These are phyloP conservation scores for Leucosporidium creatinivorum DNA, from an alignment of 768 basidiomycete species.

Conservation along the genomic window DNA sequence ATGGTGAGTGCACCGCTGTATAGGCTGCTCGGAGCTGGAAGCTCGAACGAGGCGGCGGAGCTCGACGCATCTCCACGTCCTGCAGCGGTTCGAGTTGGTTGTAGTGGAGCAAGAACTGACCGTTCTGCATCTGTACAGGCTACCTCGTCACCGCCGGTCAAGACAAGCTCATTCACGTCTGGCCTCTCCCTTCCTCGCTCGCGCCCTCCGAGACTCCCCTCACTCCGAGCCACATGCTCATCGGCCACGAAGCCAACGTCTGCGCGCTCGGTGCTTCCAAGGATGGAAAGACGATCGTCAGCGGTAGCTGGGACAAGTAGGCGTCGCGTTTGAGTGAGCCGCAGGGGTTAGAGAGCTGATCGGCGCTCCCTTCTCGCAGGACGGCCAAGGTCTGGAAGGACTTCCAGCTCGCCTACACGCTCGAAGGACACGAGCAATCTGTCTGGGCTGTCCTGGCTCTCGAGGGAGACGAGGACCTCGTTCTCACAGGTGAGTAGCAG, in stretches of 20 bases:
- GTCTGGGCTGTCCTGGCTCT: conserved; percentile 88
- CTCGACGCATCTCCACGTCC: not conserved
- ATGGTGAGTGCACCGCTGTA: not conserved
- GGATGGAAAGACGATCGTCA: conserved; percentile 64
- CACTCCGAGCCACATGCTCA: conserved; percentile 70
- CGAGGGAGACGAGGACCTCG: conserved; percentile 55
- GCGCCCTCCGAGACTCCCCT: conserved; percentile 48
- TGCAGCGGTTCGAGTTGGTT: not conserved
- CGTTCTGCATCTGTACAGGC: conserved; percentile 49
- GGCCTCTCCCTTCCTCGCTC: conserved; percentile 37
- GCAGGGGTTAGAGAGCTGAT: not conserved
- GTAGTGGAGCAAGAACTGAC: not conserved
- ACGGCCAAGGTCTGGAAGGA: conserved; percentile 67
- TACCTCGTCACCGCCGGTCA: conserved; percentile 82
- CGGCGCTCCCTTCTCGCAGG: conserved; percentile 44
- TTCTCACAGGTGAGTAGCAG: conserved; percentile 60
- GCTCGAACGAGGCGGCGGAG: not conserved
- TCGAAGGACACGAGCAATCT: conserved; percentile 79
- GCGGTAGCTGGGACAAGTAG: conserved; percentile 95
- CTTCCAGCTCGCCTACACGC: conserved; percentile 71
- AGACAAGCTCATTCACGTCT: conserved; percentile 80
- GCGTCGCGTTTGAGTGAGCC: conserved; percentile 12
- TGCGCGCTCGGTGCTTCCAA: conserved; percentile 69
- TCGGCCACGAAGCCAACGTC: conserved; percentile 86
- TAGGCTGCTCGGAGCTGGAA: not conserved